Evolutionary conservation across 805 yeast genomes (phyloP), one percentile per base, ranked within the genome.

Genomic region (Metschnikowia borealis): DNA sequence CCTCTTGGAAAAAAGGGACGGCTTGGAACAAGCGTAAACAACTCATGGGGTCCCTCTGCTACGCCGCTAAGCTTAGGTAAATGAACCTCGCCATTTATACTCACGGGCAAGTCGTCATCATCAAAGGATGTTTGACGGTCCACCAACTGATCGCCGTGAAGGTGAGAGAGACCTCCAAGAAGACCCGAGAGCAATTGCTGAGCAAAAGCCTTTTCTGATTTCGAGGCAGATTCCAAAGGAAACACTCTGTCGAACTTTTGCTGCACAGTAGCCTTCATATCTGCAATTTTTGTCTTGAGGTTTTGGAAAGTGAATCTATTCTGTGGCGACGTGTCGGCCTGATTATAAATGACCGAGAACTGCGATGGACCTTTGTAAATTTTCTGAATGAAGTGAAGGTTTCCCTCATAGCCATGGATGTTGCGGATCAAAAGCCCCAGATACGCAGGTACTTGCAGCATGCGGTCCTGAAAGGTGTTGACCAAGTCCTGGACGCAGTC

Each of bases 1-100:
- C 99, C 99, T 55, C 99, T 78, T 3, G 99, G 98, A 68, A 94
- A 94, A 62, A 88, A 89, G 0, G 96, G 89, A 47, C 99, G 77
- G 44, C 96, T 88, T 2, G 99, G 99, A 33, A 89, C 94, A 20
- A 89, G 75, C 0, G 94, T 80, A 60, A 90, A 88, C 44, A 94
- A 69, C 55, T 84, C 88, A 53, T 71, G 68, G 1, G 96, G 96
- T 0, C 91, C 94, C 61, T 88, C 96, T 13, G 73, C 67, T n/a
- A 62, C 52, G 0, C 91, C 89, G 0, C 71, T 59, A 47, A 82
- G 68, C 39, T 70, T 71, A 18, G 60, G 61, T n/a, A 54, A 50
- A 33, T 53, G 55, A 2, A 51, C 54, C 8, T 53, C 58, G 1
- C 60, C 60, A 23, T 54, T 48, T 6, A 44, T 47, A 35, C 77